A percentile compares a stretch with the other conserved stretches of the same genome.
These are phyloP conservation scores for Pestalotiopsis sp. DNA, from an alignment of 2,329 filamentous ascomycete species.

Conservation along the genomic window DNA sequence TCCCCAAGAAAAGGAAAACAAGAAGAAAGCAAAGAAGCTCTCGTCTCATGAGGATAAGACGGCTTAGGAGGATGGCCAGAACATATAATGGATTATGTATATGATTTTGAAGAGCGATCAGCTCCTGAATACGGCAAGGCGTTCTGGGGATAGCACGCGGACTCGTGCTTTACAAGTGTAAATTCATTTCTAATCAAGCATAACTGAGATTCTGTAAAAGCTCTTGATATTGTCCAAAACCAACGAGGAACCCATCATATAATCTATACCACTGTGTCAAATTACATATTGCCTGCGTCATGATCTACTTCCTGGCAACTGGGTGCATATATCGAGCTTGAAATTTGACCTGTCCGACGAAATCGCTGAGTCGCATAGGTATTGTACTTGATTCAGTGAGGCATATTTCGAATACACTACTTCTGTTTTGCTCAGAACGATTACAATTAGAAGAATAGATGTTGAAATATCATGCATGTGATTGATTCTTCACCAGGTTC, in stretches of 20 bases:
- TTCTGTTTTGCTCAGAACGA: too few species aligned
- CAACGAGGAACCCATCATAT: too few species aligned
- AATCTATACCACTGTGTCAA: too few species aligned
- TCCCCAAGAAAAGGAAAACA: constrained; percentile 44
- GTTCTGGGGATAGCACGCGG: neutral
- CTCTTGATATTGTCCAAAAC: neutral
- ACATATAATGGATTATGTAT: neutral
- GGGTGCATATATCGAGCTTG: too few species aligned
- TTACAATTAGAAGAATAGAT: neutral
- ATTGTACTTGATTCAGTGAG: too few species aligned
- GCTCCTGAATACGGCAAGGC: neutral
- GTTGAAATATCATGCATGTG: neutral
- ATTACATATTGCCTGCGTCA: too few species aligned
- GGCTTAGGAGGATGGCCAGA: neutral
- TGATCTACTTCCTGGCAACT: too few species aligned
- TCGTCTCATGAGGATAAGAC: constrained; percentile 11
- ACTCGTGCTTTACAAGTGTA: neutral
- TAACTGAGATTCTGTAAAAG: neutral
- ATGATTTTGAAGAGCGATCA: neutral
- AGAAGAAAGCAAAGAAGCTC: constrained; percentile 36
- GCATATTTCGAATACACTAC: too few species aligned
- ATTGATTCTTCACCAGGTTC: neutral
- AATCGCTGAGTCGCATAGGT: too few species aligned
- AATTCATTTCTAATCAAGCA: neutral
- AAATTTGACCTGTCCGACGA: too few species aligned